These are phyloP conservation scores for Purshia tridentata DNA, from an alignment of 306 rosid species.

Conservation along the genomic window DNA sequence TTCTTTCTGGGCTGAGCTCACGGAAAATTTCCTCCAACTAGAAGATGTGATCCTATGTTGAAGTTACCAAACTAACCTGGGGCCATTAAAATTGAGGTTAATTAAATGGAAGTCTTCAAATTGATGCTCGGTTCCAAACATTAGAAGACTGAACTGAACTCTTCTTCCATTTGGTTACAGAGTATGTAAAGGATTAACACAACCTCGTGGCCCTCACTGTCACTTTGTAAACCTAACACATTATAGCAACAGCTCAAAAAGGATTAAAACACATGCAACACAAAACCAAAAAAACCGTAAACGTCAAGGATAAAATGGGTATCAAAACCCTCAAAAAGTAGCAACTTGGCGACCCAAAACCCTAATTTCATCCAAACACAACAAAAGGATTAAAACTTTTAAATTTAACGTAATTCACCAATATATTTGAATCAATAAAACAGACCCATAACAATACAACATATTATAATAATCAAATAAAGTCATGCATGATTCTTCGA, in stretches of 20 bases:
- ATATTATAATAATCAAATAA: neutral
- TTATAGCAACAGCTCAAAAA: neutral
- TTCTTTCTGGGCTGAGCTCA: neutral
- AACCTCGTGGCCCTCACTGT: neutral
- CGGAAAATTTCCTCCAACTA: neutral
- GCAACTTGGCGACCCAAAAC: neutral
- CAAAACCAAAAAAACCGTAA: neutral
- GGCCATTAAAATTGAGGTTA: neutral
- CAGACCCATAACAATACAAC: neutral
- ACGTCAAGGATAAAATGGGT: neutral
- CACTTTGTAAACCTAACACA: neutral
- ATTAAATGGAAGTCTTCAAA: too few species aligned
- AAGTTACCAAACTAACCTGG: neutral
- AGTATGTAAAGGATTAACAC: neutral
- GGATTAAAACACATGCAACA: neutral
- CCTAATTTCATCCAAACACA: neutral
- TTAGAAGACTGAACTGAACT: too few species aligned
- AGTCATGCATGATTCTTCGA: neutral
- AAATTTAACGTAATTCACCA: neutral
- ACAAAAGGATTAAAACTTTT: neutral
- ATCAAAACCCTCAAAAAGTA: neutral
- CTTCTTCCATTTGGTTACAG: too few species aligned
- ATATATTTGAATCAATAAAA: neutral
- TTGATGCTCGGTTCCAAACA: neutral
- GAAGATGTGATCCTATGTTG: neutral